A percentile compares a stretch with the other conserved stretches of the same genome.
Conservation (phyloP, 805 yeast species). For the Diddensiella transvaalensis region DNA sequence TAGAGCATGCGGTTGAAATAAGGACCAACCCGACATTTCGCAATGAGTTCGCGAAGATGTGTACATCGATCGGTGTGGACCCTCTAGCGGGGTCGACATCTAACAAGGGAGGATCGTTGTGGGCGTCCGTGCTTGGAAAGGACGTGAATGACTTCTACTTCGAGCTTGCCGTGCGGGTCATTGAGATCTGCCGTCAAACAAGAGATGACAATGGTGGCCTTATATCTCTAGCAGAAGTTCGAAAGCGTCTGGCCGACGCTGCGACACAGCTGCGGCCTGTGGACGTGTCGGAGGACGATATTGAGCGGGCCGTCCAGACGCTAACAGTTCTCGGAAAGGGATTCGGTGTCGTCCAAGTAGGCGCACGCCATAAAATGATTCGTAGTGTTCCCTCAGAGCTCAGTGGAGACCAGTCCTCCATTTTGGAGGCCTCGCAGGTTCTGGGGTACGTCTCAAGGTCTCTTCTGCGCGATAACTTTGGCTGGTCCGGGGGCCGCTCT, state of each 20-base stretch:
- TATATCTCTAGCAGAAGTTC: conserved; percentile 56
- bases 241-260: conserved; percentile 33
- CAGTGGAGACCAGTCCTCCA: conserved; percentile 62
- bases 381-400: conserved; percentile 62
- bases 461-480: conserved; percentile 66
- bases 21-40: conserved; percentile 61
- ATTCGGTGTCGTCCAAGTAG: conserved; percentile 57
- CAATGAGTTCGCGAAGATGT: conserved; percentile 68
- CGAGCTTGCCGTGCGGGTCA: conserved; percentile 67
- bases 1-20: conserved; percentile 66
- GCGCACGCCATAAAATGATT: conserved; percentile 50
- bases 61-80: conserved; percentile 79
- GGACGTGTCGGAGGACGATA: conserved; percentile 45
- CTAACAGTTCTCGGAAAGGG: conserved; percentile 66
- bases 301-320: conserved; percentile 51
- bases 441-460: conserved; percentile 69
- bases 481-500: conserved; percentile 67
- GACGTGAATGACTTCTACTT: conserved; percentile 53
- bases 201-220: conserved; percentile 79
- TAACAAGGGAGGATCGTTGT: conserved; percentile 32
- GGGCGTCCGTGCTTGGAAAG: conserved; percentile 35
- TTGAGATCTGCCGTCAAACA: conserved; percentile 71
- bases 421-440: conserved; percentile 71
- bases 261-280: conserved; percentile 25
- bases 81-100: conserved; percentile 49